phyloP scores from a whole-genome alignment of 352 stramenopile species.

The Thalassiosira hispida region DNA sequence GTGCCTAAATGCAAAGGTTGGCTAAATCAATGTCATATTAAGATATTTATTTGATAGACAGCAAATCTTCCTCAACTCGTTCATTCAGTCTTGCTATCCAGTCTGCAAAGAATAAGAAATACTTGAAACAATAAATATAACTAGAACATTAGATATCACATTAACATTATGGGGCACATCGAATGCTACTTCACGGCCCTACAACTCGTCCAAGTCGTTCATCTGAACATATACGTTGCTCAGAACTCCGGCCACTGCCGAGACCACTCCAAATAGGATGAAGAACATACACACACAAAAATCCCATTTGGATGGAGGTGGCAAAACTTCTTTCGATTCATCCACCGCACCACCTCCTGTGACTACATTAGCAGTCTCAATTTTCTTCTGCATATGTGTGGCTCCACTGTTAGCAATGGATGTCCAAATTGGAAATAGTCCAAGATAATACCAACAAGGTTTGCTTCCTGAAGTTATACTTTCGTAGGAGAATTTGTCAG shows the following conservation, averaged over 20 bases:
- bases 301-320: constrained; percentile 48
- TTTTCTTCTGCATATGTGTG: constrained; percentile 40
- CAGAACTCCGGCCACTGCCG: constrained; percentile 59
- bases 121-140: too few species aligned
- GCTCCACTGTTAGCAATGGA: constrained; percentile 50
- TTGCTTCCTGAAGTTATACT: constrained; percentile 34
- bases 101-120: too few species aligned
- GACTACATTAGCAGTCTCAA: constrained; percentile 16
- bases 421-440: constrained; percentile 64
- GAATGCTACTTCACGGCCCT: too few species aligned
- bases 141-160: too few species aligned
- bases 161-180: too few species aligned
- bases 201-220: too few species aligned
- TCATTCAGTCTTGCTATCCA: too few species aligned
- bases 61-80: too few species aligned
- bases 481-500: constrained; percentile 25
- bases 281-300: constrained; percentile 76
- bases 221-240: constrained; percentile 78
- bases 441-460: constrained; percentile 69
- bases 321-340: constrained; percentile 17
- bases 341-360: constrained; percentile 4
- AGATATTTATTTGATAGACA: too few species aligned
- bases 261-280: constrained; percentile 72
- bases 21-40: too few species aligned
- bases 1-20: too few species aligned